phyloP scores from a whole-genome alignment of 495 filamentous ascomycete species.

The Trichocladium uniseriatum region DNA sequence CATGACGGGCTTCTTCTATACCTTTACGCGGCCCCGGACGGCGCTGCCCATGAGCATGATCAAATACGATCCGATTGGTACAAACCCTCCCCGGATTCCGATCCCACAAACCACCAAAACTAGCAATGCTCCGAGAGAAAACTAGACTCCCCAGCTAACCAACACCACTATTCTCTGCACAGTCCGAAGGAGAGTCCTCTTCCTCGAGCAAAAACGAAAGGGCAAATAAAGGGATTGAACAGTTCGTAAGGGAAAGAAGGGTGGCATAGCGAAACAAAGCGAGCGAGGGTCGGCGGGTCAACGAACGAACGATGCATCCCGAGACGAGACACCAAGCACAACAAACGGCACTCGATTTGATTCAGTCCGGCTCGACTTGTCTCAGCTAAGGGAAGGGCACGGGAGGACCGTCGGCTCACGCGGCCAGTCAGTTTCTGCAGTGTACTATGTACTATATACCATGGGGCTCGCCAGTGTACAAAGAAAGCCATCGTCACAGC shows the following conservation, averaged over 20 bases:
- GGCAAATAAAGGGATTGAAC: constrained; percentile 18
- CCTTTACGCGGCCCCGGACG: constrained; percentile 69
- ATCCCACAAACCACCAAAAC: background rate
- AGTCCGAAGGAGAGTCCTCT: constrained; percentile 85
- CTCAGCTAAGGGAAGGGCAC: too few species aligned
- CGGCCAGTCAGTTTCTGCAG: too few species aligned
- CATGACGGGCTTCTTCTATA: constrained; percentile 94
- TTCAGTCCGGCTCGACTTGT: too few species aligned
- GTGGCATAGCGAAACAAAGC: background rate
- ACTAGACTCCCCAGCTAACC: too few species aligned
- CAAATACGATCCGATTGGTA: constrained; percentile 98
- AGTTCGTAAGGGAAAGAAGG: background rate
- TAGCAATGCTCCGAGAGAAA: background rate
- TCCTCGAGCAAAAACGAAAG: constrained; percentile 76
- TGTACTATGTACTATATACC: constrained; percentile 13
- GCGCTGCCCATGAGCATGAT: constrained; percentile 87
- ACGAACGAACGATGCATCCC: too few species aligned
- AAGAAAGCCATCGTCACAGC: constrained; percentile 4
- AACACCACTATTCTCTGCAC: too few species aligned
- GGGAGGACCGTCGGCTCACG: too few species aligned
- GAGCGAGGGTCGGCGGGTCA: background rate
- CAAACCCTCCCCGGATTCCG: constrained; percentile 19
- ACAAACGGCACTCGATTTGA: too few species aligned
- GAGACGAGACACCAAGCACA: too few species aligned
- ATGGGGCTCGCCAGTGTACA: constrained; percentile 12